A percentile compares a stretch with the other conserved stretches of the same genome.
Conservation (phyloP, 768 basidiomycete species). For the Asterophora lycoperdoides region DNA sequence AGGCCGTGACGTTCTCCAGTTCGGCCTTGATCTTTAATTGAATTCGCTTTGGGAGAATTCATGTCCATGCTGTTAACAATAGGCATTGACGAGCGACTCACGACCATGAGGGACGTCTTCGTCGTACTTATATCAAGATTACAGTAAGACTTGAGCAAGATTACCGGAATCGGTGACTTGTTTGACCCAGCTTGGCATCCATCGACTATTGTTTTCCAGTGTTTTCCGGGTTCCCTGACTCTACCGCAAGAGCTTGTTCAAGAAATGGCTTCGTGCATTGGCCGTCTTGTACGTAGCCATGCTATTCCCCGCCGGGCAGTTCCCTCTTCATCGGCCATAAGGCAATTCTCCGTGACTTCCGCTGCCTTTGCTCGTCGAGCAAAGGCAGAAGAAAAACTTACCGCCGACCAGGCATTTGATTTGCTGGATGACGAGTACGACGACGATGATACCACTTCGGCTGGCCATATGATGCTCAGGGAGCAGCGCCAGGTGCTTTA, state of each 20-base stretch:
- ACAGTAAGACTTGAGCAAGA: neutral
- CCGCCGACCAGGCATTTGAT: conserved; percentile 38
- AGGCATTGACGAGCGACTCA: conserved; percentile 28
- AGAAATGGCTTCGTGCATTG: conserved; percentile 19
- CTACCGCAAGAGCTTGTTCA: neutral
- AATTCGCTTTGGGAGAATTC: conserved; percentile 39
- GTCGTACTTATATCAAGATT: too few species aligned
- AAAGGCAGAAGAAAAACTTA: conserved; percentile 36
- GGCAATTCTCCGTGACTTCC: conserved; percentile 25
- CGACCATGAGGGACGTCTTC: conserved; percentile 40
- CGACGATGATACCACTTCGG: conserved; percentile 62
- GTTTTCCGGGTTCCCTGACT: neutral
- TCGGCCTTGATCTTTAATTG: conserved; percentile 73
- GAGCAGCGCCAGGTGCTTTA: conserved; percentile 72
- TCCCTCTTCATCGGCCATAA: conserved; percentile 8
- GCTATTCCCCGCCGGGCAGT: conserved; percentile 3
- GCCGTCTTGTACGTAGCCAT: conserved; percentile 9
- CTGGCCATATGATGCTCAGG: conserved; percentile 68
- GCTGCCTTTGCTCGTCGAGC: conserved; percentile 30
- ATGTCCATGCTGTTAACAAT: neutral
- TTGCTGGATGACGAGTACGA: conserved; percentile 41
- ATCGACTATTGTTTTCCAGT: neutral
- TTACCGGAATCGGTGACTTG: conserved; percentile 5
- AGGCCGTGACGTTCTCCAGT: conserved; percentile 71
- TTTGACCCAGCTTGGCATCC: conserved; percentile 1